Conservation (phyloP, 805 yeast species). For the Schizosaccharomyces japonicus region DNA sequence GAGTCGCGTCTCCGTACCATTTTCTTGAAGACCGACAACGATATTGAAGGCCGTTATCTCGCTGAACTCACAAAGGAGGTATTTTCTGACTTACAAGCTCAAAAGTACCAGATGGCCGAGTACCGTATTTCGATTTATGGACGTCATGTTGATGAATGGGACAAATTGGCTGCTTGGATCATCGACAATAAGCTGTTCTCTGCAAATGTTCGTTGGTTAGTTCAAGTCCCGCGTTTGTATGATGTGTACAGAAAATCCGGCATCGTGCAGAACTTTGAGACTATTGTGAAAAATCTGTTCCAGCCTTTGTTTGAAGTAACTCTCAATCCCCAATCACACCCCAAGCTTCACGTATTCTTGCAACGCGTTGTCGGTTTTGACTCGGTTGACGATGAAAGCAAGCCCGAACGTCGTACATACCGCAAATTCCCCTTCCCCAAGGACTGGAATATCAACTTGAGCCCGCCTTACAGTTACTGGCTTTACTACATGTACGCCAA, state of each 20-base stretch:
- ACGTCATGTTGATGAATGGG: slow-evolving; percentile 78
- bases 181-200: slow-evolving; percentile 75
- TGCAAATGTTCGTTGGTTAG: slow-evolving; percentile 88
- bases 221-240: slow-evolving; percentile 84
- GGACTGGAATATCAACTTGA: slow-evolving; percentile 50
- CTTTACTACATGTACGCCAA: slow-evolving; percentile 73
- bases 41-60: slow-evolving; percentile 61
- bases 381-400: slow-evolving; percentile 94
- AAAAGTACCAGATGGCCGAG: slow-evolving; percentile 93
- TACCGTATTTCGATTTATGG: slow-evolving; percentile 90
- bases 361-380: slow-evolving; percentile 94
- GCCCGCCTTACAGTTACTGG: slow-evolving; percentile 96
- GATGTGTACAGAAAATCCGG: slow-evolving; percentile 66
- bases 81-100: slow-evolving; percentile 74
- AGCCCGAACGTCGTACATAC: slow-evolving; percentile 60
- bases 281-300: slow-evolving; percentile 55
- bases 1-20: slow-evolving; percentile 93
- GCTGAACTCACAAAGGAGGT: slow-evolving; percentile 85
- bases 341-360: slow-evolving; percentile 70
- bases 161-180: slow-evolving; percentile 82
- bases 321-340: slow-evolving; percentile 59
- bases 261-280: slow-evolving; percentile 46
- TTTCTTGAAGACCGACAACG: slow-evolving; percentile 85
- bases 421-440: slow-evolving; percentile 69
- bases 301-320: slow-evolving; percentile 80